These are phyloP conservation scores for Exidia glandulosa DNA, from an alignment of 768 basidiomycete species.

Conservation along the genomic window DNA sequence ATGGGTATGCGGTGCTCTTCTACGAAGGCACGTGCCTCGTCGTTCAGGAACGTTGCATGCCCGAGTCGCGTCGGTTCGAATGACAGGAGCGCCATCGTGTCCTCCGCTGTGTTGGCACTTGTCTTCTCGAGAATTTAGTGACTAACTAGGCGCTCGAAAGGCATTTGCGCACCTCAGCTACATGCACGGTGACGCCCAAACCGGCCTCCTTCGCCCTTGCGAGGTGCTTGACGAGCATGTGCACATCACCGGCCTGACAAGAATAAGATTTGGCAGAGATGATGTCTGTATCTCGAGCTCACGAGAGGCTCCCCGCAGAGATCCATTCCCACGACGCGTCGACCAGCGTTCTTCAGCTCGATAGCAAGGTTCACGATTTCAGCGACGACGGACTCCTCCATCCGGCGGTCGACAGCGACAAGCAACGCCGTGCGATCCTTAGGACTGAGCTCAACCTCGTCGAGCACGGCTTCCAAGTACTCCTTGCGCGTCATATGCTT, in stretches of 20 bases:
- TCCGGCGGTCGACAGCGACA: constrained; percentile 66
- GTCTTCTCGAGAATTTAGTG: constrained; percentile 25
- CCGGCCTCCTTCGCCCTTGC: constrained; percentile 45
- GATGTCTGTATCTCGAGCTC: not conserved
- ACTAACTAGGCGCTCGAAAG: not conserved
- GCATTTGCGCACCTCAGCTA: constrained; percentile 50
- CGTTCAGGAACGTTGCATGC: constrained; percentile 46
- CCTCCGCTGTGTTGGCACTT: constrained; percentile 34
- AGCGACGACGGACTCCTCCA: constrained; percentile 36
- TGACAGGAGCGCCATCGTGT: constrained; percentile 50
- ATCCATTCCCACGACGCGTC: constrained; percentile 67
- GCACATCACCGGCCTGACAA: constrained; percentile 50
- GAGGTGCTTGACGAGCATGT: constrained; percentile 39
- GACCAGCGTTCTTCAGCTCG: constrained; percentile 40
- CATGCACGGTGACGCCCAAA: constrained; percentile 66
- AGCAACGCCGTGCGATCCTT: constrained; percentile 45
- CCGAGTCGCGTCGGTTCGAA: constrained; percentile 71
- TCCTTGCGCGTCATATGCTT: constrained; percentile 41
- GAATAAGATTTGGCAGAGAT: not conserved
- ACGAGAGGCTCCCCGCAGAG: constrained; percentile 64
- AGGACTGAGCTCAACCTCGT: constrained; percentile 49
- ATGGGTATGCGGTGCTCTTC: constrained; percentile 46
- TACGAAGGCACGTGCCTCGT: constrained; percentile 46
- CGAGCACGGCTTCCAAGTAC: constrained; percentile 59
- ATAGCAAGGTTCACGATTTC: constrained; percentile 52